Percentiles rank a stretch among this genome's conserved stretches.
These are phyloP conservation scores for Petunia secreta DNA, from an alignment of 257 asterid genomes.

Conservation along the genomic window DNA sequence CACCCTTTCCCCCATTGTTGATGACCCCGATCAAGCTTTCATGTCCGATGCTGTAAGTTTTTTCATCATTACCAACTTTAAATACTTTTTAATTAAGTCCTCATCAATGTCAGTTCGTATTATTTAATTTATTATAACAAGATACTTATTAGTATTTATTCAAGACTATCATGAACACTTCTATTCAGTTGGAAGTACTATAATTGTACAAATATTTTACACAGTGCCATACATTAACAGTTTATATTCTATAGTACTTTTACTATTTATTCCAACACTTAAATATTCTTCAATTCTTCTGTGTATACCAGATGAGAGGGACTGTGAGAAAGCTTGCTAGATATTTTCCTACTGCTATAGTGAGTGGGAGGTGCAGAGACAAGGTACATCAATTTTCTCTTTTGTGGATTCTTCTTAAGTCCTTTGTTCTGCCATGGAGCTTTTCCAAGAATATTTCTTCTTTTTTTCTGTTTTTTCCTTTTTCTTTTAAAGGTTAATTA, in stretches of 20 bases:
- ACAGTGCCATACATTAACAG: neutral
- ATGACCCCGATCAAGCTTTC: slow-evolving; percentile 87
- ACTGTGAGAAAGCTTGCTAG: slow-evolving; percentile 70
- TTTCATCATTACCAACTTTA: too few species aligned
- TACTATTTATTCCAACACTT: neutral
- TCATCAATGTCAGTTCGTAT: too few species aligned
- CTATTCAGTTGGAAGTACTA: too few species aligned
- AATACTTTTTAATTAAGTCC: neutral
- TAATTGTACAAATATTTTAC: neutral
- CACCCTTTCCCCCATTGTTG: slow-evolving; percentile 88
- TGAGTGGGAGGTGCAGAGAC: slow-evolving; percentile 80
- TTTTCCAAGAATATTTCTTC: neutral
- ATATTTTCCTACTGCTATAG: slow-evolving; percentile 81
- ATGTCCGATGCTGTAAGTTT: slow-evolving; percentile 68
- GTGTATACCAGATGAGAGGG: slow-evolving; percentile 61
- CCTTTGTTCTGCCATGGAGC: neutral
- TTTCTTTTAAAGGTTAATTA: neutral
- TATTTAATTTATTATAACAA: neutral
- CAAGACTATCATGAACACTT: neutral
- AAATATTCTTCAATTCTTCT: neutral
- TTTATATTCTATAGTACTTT: too few species aligned
- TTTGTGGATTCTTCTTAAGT: neutral
- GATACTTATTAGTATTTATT: too few species aligned
- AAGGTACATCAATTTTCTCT: slow-evolving; percentile 44
- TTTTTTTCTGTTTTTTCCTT: neutral